Base-by-base conservation (phyloP, 768 basidiomycete species). In the Auriscalpium microsporum region DNA sequence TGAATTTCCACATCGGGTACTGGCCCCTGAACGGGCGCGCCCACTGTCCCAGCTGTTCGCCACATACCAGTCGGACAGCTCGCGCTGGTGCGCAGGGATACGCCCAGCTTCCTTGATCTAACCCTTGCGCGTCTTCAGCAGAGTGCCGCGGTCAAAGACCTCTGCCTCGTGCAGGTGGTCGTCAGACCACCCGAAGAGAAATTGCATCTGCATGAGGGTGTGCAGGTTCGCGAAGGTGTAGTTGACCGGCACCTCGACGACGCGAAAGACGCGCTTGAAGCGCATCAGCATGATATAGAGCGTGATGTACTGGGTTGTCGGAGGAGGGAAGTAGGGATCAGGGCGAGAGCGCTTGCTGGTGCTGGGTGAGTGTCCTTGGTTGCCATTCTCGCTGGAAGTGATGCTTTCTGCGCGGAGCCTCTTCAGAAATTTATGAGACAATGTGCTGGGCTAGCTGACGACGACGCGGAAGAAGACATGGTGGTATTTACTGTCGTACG, bases 171-270 rank as follows among this genome's bases (percentile, higher is more conserved):
- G 23, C 34, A 40, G 17, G 50, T 51, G 50, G 14, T 16, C 3
- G n/a, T 34, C 50, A 8, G 34, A 35, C 50, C 50, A 51, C 1
- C 50, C 50, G 28, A 51, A 51, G 37, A 40, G 34, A 21, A 36
- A 51, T 8, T 36, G 50, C 16, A 51, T 33, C 16, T 36, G 50
- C 16, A 51, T 33, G 28, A 51, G 37, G 11, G 50, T 51, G 34
- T 51, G 34, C 37, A 51, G 50, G 28, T 51, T 28, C n/a, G 50
- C 50, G 34, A 51, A 51, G 34, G 50, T 51, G 50, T 51, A 51
- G 50, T 51, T 51, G 6, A 17, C 36, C 16, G 50, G 34, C 4
- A 51, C 34, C 14, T 36, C n/a, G 2, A 51, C 50, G 34, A 51
- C 28, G 14, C 50, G 50, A 21, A 51, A 51, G 16, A 51, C 50